Evolutionary conservation across 768 basidiomycete species (phyloP).

Genomic region (Chalciporus pseudorubinellus): DNA sequence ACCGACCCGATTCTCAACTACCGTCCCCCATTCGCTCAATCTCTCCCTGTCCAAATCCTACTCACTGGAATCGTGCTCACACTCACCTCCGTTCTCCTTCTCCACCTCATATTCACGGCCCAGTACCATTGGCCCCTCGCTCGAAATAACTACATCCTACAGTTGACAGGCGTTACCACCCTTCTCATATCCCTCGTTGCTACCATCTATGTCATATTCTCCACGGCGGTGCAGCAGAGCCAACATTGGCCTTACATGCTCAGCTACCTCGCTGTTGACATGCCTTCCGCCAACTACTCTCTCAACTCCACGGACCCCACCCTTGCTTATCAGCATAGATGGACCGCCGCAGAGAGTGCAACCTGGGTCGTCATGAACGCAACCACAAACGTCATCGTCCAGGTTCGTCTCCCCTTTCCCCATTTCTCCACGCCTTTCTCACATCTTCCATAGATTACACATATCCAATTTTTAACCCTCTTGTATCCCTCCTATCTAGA

Average conservation of each 20-base stretch:
- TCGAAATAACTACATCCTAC: conserved; percentile 87
- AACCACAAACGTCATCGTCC: conserved; percentile 76
- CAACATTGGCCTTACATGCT: conserved; percentile 94
- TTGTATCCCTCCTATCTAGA: conserved; percentile 92
- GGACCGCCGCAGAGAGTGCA: conserved; percentile 63
- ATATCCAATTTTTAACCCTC: conserved; percentile 95
- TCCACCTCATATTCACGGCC: conserved; percentile 92
- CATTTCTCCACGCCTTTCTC: not conserved
- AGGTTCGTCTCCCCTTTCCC: conserved; percentile 49
- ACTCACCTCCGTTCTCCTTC: conserved; percentile 77
- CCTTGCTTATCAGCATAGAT: conserved; percentile 34
- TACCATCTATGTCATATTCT: conserved; percentile 73
- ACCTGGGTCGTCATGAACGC: conserved; percentile 91
- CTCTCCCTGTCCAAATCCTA: conserved; percentile 88
- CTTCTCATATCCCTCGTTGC: conserved; percentile 77
- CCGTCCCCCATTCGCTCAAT: conserved; percentile 80
- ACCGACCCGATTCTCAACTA: conserved; percentile 75
- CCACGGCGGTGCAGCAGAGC: conserved; percentile 57
- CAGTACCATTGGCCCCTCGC: conserved; percentile 97
- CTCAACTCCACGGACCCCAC: conserved; percentile 22
- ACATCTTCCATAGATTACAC: conserved; percentile 65
- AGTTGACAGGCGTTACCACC: conserved; percentile 77
- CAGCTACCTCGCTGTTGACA: conserved; percentile 80
- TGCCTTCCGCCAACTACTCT: conserved; percentile 35
- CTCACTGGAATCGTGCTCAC: conserved; percentile 83